A percentile compares a stretch with the other conserved stretches of the same genome.
These are phyloP conservation scores for Calophaca sinica DNA, from an alignment of 306 rosid species.

Conservation along the genomic window DNA sequence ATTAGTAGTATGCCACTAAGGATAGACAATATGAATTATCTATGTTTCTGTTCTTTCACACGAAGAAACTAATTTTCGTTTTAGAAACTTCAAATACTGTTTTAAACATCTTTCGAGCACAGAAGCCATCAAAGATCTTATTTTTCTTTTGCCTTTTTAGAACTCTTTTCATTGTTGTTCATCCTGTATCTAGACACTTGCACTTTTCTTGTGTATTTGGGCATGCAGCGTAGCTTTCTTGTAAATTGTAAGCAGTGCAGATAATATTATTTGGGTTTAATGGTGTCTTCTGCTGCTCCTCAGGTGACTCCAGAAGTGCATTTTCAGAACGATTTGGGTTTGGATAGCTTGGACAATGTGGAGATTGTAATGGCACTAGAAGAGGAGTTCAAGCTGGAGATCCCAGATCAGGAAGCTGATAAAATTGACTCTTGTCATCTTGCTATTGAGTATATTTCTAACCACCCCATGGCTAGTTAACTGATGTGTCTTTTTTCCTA, in stretches of 20 bases:
- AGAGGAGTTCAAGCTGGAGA: constrained; percentile 98
- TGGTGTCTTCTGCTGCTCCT: constrained; percentile 20
- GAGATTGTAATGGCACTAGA: constrained; percentile 97
- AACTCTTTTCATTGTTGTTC: not conserved
- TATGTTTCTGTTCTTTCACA: not conserved
- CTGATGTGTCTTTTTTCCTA: not conserved
- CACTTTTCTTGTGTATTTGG: constrained; percentile 27
- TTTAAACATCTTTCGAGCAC: constrained; percentile 16
- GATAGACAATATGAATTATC: not conserved
- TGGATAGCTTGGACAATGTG: constrained; percentile 98
- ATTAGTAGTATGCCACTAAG: not conserved
- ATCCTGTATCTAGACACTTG: not conserved
- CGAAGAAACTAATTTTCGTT: not conserved
- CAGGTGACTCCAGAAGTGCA: constrained; percentile 86
- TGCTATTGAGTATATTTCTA: constrained; percentile 87
- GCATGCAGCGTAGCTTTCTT: not conserved
- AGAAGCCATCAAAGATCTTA: not conserved
- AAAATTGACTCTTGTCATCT: constrained; percentile 79
- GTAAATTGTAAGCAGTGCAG: constrained; percentile 14
- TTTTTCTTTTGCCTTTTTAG: not conserved
- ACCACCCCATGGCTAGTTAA: constrained; percentile 89
- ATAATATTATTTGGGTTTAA: constrained; percentile 7
- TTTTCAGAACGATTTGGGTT: constrained; percentile 92
- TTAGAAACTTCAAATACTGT: not conserved
- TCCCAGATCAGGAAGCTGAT: constrained; percentile 94